Conservation (phyloP, 2,329 filamentous ascomycete genomes). For the Monosporascus sp. region DNA sequence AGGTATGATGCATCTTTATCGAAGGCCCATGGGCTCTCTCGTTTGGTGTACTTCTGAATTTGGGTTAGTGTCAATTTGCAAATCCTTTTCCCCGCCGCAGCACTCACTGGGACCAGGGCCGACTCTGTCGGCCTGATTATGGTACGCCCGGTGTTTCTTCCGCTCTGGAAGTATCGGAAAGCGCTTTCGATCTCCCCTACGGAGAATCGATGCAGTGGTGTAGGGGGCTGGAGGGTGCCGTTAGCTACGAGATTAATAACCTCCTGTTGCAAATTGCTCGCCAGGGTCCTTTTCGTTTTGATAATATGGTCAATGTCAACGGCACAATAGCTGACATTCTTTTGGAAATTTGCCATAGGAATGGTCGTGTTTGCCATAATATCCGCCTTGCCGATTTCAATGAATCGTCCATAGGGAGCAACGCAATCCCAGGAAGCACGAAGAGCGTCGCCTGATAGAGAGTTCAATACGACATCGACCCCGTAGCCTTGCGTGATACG, state of each 20-base stretch:
- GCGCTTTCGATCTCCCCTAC: slow-evolving; percentile 16
- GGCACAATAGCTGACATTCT: slow-evolving; percentile 19
- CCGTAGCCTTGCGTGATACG: slow-evolving; percentile 24
- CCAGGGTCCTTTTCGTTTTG: slow-evolving; percentile 9
- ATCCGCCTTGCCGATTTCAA: slow-evolving; percentile 33
- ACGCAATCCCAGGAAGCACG: slow-evolving; percentile 30
- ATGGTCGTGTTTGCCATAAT: slow-evolving; percentile 30
- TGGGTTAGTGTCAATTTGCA: neutral
- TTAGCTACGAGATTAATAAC: slow-evolving; percentile 11
- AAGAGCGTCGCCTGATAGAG: slow-evolving; percentile 25
- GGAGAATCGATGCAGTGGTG: slow-evolving; percentile 16
- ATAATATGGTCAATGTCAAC: slow-evolving; percentile 12
- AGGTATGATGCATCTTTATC: slow-evolving; percentile 7
- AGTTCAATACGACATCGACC: slow-evolving; percentile 30
- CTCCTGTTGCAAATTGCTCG: slow-evolving; percentile 6
- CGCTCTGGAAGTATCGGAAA: slow-evolving; percentile 19
- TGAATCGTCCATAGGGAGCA: slow-evolving; percentile 29
- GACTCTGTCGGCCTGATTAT: slow-evolving; percentile 14
- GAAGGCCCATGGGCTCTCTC: slow-evolving; percentile 8
- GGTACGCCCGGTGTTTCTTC: slow-evolving; percentile 18
- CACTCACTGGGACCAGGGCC: slow-evolving; percentile 21
- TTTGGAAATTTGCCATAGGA: slow-evolving; percentile 34
- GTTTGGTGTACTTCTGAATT: neutral
- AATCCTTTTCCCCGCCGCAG: too few relatives aligned
- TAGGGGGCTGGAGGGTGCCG: slow-evolving; percentile 12